phyloP scores from a whole-genome alignment of 139 green algal species.

The Chlamydomonas urium region DNA sequence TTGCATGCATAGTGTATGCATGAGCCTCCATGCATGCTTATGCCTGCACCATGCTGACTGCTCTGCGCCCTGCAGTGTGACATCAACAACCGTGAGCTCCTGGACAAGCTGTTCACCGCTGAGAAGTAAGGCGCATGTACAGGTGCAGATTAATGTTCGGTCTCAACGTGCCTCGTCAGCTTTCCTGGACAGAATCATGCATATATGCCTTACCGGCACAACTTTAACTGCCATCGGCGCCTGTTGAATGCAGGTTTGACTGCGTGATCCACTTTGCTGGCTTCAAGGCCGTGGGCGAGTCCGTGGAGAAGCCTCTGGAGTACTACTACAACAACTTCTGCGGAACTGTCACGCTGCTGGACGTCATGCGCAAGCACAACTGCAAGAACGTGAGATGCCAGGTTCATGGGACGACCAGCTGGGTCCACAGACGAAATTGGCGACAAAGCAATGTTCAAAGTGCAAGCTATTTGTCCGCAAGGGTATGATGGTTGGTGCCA shows the following conservation, averaged over 20 bases:
- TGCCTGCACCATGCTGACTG: neutral
- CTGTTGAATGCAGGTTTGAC: constrained; percentile 58
- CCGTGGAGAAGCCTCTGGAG: constrained; percentile 78
- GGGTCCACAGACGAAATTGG: too few relatives aligned
- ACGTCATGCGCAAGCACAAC: constrained; percentile 65
- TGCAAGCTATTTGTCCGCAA: too few relatives aligned
- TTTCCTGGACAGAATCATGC: too few relatives aligned
- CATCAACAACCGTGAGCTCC: constrained; percentile 35
- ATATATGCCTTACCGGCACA: too few relatives aligned
- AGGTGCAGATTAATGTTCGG: neutral
- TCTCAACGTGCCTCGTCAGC: too few relatives aligned
- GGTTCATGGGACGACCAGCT: too few relatives aligned
- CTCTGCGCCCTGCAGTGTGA: constrained; percentile 35
- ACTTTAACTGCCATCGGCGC: too few relatives aligned
- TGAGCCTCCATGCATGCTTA: too few relatives aligned
- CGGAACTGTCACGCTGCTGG: constrained; percentile 79
- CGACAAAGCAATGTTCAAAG: too few relatives aligned
- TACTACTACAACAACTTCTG: constrained; percentile 99
- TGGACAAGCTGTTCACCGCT: constrained; percentile 34
- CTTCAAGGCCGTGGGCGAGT: constrained; percentile 92
- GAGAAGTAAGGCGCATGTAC: constrained; percentile 34
- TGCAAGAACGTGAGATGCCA: constrained; percentile 61
- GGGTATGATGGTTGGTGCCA: too few relatives aligned
- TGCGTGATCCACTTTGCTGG: constrained; percentile 94
- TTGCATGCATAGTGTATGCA: too few relatives aligned